phyloP scores from a whole-genome alignment of 176 grass and related monocot species.

The Cocos nucifera region DNA sequence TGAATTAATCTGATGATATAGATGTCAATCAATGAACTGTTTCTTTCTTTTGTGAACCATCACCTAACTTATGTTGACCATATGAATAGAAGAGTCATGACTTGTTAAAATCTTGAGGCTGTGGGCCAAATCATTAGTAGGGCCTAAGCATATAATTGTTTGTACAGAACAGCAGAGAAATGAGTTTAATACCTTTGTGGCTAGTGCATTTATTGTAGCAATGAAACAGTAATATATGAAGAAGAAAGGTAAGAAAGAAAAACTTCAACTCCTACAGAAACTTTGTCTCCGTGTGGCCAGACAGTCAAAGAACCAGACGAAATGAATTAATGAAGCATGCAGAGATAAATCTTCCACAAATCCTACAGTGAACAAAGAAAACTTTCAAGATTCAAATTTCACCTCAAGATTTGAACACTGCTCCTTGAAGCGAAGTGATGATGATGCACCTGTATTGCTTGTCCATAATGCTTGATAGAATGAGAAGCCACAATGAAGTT shows the following conservation, averaged over 20 bases:
- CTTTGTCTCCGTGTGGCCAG: neutral
- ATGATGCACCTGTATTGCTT: constrained; percentile 1
- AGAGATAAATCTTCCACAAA: too few species aligned
- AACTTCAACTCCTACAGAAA: constrained; percentile 31
- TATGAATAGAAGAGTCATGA: neutral
- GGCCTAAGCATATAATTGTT: constrained; percentile 27
- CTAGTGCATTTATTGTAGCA: constrained; percentile 36
- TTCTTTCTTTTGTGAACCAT: constrained; percentile 12
- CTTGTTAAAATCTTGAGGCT: constrained; percentile 2
- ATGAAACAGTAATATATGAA: constrained; percentile 13
- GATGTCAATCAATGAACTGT: constrained; percentile 35
- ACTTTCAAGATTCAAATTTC: too few species aligned
- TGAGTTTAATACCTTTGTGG: constrained; percentile 5
- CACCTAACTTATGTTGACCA: constrained; percentile 10
- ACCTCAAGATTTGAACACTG: too few species aligned
- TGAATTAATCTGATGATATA: constrained; percentile 21
- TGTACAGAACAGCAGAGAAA: constrained; percentile 8
- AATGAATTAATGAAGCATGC: neutral
- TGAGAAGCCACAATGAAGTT: neutral
- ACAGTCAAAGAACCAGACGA: neutral
- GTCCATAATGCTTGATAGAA: constrained; percentile 1
- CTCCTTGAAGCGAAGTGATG: neutral
- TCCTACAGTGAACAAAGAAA: too few species aligned
- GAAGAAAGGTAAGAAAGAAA: neutral
- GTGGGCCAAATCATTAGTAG: constrained; percentile 63